Base-by-base conservation (phyloP, 352 stramenopile genomes). In the Phytophthora cactorum region DNA sequence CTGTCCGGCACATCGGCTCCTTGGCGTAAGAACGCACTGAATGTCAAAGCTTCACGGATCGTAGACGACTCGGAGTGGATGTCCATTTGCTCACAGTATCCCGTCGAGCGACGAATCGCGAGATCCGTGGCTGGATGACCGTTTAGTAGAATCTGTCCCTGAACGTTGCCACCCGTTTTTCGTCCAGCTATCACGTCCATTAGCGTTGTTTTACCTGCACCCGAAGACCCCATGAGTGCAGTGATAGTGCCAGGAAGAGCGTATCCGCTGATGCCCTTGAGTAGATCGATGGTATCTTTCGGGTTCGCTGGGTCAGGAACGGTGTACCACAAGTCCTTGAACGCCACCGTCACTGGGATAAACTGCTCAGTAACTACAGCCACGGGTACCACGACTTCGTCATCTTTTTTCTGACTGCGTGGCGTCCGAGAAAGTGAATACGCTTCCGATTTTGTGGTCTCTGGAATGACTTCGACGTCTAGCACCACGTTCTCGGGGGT, bases 171-270 rank as follows among this genome's bases (percentile, higher is more conserved):
- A 22, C 39, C 39, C 3, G 15, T 45, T 17, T 45, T 45, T 14
- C 39, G 39, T 6, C 39, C 39, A 45, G 39, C 39, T 22, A 45
- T 45, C 11, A 4, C 39, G 39, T 45, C 39, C 39, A 45, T 45
- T 7, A 50, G 43, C 22, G 43, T 50, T 29, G 43, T 50, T 50
- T 50, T 50, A 50, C 43, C 43, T 29, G 43, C 43, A 50, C 43
- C n/a, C 22, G 43, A 50, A 29, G 43, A 50, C 22, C 43, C n/a
- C 43, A 50, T 50, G 22, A 50, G 22, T 31, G 36, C 36, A 43
- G 36, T 43, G n/a, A 43, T 43, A 43, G 36, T 43, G n/a, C 36
- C 36, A 43, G 36, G 36, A 43, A 5, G 36, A n/a, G 36, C 36
- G 12, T 43, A 43, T 43, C 36, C 36, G 12, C 36, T 43, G 12